These are phyloP conservation scores for Botrytis fabae DNA, from an alignment of 2,329 filamentous ascomycete species.

Conservation along the genomic window DNA sequence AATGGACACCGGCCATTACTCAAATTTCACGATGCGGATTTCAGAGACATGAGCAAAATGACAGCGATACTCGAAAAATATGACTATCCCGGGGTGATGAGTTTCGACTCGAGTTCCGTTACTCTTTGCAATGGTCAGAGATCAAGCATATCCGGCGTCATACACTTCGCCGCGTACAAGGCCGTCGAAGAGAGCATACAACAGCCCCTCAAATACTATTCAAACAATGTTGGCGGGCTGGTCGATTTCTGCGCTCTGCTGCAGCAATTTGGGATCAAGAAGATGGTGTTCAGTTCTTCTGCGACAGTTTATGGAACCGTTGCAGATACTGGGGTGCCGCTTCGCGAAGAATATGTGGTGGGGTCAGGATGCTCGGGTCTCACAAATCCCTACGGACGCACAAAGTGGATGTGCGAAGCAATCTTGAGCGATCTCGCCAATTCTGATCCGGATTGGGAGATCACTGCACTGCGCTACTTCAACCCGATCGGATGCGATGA, in stretches of 20 bases:
- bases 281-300: constrained; percentile 67
- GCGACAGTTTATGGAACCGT: constrained; percentile 65
- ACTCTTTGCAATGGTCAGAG: constrained; percentile 20
- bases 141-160: constrained; percentile 58
- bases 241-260: constrained; percentile 59
- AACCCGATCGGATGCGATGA: constrained; percentile 67
- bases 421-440: constrained; percentile 62
- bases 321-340: constrained; percentile 51
- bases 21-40: constrained; percentile 37
- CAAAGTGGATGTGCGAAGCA: constrained; percentile 68
- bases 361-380: constrained; percentile 55
- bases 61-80: constrained; percentile 34
- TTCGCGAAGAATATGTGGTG: constrained; percentile 54
- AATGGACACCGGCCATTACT: constrained; percentile 31
- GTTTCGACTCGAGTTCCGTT: constrained; percentile 18
- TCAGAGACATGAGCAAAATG: constrained; percentile 34
- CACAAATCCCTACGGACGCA: constrained; percentile 65
- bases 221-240: constrained; percentile 66
- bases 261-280: constrained; percentile 61
- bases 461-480: constrained; percentile 66
- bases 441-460: constrained; percentile 61
- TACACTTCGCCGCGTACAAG: constrained; percentile 69
- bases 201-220: constrained; percentile 63
- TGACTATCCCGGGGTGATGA: constrained; percentile 23
- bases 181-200: constrained; percentile 55